phyloP scores from a whole-genome alignment of 2,329 filamentous ascomycete genomes.

The Zymoseptoria crescenta region DNA sequence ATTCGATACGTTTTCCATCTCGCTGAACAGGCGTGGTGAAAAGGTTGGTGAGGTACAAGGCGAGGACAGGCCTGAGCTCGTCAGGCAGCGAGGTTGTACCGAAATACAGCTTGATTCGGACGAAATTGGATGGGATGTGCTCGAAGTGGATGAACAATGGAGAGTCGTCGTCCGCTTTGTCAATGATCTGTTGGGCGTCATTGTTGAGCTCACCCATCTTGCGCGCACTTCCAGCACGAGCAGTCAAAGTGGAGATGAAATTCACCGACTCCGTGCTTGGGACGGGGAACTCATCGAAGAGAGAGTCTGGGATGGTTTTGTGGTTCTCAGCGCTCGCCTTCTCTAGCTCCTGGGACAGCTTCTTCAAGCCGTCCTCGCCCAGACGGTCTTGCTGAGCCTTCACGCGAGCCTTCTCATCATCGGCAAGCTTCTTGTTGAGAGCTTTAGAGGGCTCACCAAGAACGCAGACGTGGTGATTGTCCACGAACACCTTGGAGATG shows the following conservation, averaged over 20 bases:
- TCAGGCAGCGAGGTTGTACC: conserved; percentile 70
- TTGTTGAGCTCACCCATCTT: conserved; percentile 61
- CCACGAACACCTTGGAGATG: conserved; percentile 72
- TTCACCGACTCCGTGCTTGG: conserved; percentile 86
- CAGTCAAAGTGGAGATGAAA: conserved; percentile 83
- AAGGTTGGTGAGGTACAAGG: conserved; percentile 83
- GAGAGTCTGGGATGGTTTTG: conserved; percentile 68
- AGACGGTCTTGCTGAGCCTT: conserved; percentile 70
- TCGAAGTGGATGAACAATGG: conserved; percentile 96
- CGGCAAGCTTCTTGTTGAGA: conserved; percentile 72
- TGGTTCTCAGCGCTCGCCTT: conserved; percentile 84
- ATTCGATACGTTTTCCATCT: conserved; percentile 68
- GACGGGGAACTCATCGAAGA: conserved; percentile 76
- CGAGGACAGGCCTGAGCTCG: conserved; percentile 75
- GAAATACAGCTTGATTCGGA: conserved; percentile 72
- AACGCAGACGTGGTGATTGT: conserved; percentile 80
- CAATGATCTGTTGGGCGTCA: conserved; percentile 65
- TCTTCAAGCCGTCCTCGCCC: conserved; percentile 71
- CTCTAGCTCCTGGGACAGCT: conserved; percentile 67
- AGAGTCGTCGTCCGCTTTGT: conserved; percentile 55
- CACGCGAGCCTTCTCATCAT: conserved; percentile 69
- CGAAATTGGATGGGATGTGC: conserved; percentile 86
- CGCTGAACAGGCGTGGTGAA: conserved; percentile 83
- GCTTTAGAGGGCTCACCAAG: conserved; percentile 78
- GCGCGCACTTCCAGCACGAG: conserved; percentile 70